Evolutionary conservation across 805 yeast species (phyloP), one percentile per base, ranked within the genome.

Genomic region (Suhomyces prunicola): DNA sequence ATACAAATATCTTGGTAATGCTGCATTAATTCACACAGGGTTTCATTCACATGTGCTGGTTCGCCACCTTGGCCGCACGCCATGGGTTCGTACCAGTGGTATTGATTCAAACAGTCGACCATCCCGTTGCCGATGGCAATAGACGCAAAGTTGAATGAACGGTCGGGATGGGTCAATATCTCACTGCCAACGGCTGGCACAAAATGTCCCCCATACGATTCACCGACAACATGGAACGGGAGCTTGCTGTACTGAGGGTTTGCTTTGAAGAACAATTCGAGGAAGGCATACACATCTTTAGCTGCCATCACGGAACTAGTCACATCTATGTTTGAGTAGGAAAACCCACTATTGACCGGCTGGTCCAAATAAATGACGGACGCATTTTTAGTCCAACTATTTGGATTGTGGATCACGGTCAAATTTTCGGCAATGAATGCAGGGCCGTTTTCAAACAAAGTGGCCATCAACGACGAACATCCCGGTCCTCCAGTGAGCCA

Each of bases 41-140:
- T 70, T 42, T 60, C 66, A 8, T 60, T 40, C 47, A 73, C 58
- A 8, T 72, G 73, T 17, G 74, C 69, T 44, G 63, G 59, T 53
- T 70, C 65, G 2, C 78, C 78, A 53, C 78, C 78, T 62, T 72
- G 73, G 45, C 78, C 78, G 61, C 78, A 73, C 5, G 70, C 77
- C 79, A 75, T 75, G 36, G 79, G 77, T 56, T 64, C 68, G 60
- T 74, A 74, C 54, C 66, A 66, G 24, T 58, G 71, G 52, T 64
- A 64, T 57, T 76, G 80, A 52, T 70, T 67, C 54, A 70, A 64
- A 3, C 77, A 64, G 56, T 76, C 80, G 40, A 78, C 73, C 53
- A 74, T 67, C 42, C 80, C 80, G 59, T 76, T 76, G 15, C 80
- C 80, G 46, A 76, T 72, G 57, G 75, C 61, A 12, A 75, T 72